phyloP scores from a whole-genome alignment of 2,329 filamentous ascomycete species.

The Scedosporium boydii region DNA sequence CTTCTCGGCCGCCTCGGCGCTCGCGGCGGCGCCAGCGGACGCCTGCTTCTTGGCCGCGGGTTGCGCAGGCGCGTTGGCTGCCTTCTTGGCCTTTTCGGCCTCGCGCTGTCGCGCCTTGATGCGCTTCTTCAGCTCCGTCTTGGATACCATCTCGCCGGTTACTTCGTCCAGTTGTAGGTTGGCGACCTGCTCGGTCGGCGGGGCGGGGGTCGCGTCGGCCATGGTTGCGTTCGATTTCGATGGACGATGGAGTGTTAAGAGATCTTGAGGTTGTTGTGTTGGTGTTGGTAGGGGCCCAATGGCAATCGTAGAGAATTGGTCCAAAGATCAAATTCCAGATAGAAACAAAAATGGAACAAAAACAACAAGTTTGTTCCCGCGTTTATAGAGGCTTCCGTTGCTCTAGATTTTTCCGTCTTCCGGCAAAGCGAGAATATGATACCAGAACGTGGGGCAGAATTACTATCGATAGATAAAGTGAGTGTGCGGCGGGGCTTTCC shows the following conservation, averaged over 20 bases:
- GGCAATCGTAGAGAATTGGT: background rate
- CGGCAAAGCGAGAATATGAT: background rate
- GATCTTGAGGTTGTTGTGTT: background rate
- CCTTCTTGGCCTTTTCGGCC: conserved; percentile 81
- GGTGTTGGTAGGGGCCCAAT: background rate
- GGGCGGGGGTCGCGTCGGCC: conserved; percentile 25
- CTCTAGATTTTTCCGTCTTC: background rate
- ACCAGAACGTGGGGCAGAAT: background rate
- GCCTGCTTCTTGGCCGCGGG: conserved; percentile 55
- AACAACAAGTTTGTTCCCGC: background rate
- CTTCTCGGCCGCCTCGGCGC: conserved; percentile 57
- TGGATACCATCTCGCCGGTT: conserved; percentile 79
- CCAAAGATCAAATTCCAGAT: background rate
- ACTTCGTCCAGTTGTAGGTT: conserved; percentile 85
- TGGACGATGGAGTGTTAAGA: background rate
- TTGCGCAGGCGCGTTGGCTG: conserved; percentile 52
- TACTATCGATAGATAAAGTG: background rate
- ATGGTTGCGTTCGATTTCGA: conserved; percentile 12
- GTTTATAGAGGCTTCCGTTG: background rate
- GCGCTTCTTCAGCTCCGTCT: conserved; percentile 88
- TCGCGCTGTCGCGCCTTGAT: conserved; percentile 85
- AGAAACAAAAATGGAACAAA: background rate
- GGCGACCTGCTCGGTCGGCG: conserved; percentile 44
- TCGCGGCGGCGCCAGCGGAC: conserved; percentile 53
- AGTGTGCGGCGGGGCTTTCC: background rate